Percentiles rank a stretch among this genome's conserved stretches.
phyloP scores from a whole-genome alignment of 78 protist species.

The Creolimax fragrantissima region DNA sequence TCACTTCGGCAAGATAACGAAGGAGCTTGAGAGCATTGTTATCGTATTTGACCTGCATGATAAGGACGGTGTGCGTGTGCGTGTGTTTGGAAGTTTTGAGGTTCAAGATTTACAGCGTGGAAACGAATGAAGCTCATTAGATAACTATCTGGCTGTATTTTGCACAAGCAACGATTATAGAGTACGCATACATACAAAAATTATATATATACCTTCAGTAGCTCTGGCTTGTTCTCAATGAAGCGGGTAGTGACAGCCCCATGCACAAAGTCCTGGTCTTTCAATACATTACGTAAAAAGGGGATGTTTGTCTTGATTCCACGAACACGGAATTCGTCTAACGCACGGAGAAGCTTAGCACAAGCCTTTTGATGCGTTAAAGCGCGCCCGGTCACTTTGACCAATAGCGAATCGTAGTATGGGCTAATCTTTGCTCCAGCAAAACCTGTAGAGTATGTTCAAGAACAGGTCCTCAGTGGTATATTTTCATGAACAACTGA shows the following conservation, averaged over 20 bases:
- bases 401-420: conserved; percentile 87
- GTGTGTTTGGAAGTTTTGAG: no score
- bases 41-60: neutral
- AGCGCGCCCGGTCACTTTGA: conserved; percentile 71
- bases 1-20: conserved; percentile 39
- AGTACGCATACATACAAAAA: no score
- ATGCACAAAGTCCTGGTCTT: conserved; percentile 41
- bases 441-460: conserved; percentile 37
- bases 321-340: conserved; percentile 37
- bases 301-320: conserved; percentile 65
- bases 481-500: no score
- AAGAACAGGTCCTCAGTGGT: no score
- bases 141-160: no score
- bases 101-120: no score
- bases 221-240: conserved; percentile 44
- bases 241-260: conserved; percentile 53
- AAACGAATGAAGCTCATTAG: no score
- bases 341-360: conserved; percentile 3
- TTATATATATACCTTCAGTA: conserved; percentile 8
- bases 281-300: conserved; percentile 20
- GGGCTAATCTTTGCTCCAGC: conserved; percentile 77
- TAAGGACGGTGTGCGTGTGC: neutral
- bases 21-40: conserved; percentile 48
- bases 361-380: conserved; percentile 15
- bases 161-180: no score